Conservation (phyloP, 345 rosid genomes). For the Reutealis trisperma region DNA sequence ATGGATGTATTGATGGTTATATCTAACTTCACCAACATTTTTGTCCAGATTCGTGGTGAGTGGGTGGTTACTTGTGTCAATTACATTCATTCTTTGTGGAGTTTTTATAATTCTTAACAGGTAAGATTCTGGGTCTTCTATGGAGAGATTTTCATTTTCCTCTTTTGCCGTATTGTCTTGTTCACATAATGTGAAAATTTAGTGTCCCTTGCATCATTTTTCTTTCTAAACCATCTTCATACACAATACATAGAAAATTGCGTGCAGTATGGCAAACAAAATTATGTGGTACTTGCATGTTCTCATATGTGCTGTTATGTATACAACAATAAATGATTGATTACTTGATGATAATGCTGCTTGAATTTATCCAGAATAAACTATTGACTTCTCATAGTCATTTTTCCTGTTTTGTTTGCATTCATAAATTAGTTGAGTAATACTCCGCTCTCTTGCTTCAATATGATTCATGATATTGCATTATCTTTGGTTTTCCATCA, state of each 20-base stretch:
- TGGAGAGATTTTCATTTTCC: background rate
- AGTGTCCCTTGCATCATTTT: background rate
- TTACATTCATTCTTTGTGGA: constrained; percentile 85
- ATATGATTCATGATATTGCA: too few species aligned
- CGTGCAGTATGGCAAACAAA: background rate
- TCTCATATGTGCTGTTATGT: background rate
- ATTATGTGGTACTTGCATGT: background rate
- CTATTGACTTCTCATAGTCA: too few species aligned
- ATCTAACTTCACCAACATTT: constrained; percentile 7
- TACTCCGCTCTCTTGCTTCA: too few species aligned
- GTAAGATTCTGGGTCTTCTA: constrained; percentile 44
- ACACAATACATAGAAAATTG: background rate
- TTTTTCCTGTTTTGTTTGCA: too few species aligned
- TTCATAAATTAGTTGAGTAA: too few species aligned
- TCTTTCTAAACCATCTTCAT: background rate
- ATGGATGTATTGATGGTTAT: background rate
- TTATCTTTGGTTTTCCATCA: too few species aligned
- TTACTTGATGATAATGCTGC: background rate
- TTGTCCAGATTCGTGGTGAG: constrained; percentile 70
- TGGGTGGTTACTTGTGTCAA: constrained; percentile 89
- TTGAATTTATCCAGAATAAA: background rate
- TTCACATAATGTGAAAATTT: constrained; percentile 2
- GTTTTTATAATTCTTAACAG: constrained; percentile 75
- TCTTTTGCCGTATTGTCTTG: constrained; percentile 17
- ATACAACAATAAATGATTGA: background rate